phyloP scores from a whole-genome alignment of 2,329 filamentous ascomycete species.

The Onygenales sp. region DNA sequence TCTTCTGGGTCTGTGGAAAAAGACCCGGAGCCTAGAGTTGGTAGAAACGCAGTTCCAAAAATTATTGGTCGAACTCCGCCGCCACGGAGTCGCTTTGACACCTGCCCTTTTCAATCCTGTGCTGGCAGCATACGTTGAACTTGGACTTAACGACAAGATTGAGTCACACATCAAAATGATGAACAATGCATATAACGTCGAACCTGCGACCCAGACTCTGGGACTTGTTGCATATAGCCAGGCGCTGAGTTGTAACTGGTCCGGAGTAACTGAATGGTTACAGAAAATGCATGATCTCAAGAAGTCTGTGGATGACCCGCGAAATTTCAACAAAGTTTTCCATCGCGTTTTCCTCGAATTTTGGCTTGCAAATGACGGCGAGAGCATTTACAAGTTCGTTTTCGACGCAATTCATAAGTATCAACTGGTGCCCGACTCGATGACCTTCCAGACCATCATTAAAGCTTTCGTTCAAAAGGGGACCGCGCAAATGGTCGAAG shows the following conservation, averaged over 20 bases:
- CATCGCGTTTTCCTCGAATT: conserved; percentile 34
- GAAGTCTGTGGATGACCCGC: conserved; percentile 17
- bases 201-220: conserved; percentile 24
- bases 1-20: conserved; percentile 30
- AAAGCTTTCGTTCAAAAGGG: conserved; percentile 32
- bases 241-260: conserved; percentile 31
- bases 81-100: conserved; percentile 22
- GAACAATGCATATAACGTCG: conserved; percentile 19
- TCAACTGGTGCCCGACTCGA: conserved; percentile 25
- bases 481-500: conserved; percentile 20
- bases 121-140: conserved; percentile 30
- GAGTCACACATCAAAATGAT: conserved; percentile 28
- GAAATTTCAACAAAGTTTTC: conserved; percentile 23
- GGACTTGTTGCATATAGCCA: conserved; percentile 28
- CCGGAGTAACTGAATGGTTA: conserved; percentile 28
- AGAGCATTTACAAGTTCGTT: conserved; percentile 27
- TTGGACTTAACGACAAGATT: conserved; percentile 25
- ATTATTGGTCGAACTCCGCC: conserved; percentile 18
- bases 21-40: conserved; percentile 27
- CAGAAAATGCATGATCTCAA: conserved; percentile 27
- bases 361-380: conserved; percentile 26
- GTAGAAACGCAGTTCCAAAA: conserved; percentile 25
- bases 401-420: conserved; percentile 26
- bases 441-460: conserved; percentile 31
- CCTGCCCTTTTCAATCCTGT: conserved; percentile 33